These are phyloP conservation scores for Aphanomyces stellatus DNA, from an alignment of 352 stramenopile genomes.

Conservation along the genomic window DNA sequence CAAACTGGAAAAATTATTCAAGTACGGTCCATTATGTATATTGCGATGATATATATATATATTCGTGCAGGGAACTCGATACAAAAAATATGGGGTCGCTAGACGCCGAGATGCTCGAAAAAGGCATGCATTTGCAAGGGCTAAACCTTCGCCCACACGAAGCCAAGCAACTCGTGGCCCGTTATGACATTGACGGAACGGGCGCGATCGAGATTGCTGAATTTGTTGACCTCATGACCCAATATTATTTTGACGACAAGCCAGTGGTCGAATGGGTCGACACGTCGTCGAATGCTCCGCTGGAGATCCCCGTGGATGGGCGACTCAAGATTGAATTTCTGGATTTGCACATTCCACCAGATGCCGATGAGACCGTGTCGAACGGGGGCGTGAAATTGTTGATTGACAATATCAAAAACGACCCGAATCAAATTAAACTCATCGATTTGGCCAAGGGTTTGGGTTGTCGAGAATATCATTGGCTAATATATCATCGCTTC, in stretches of 20 bases:
- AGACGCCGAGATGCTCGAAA: conserved; percentile 40
- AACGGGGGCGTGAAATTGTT: conserved; percentile 51
- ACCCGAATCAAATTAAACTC: conserved; percentile 73
- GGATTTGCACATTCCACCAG: conserved; percentile 58
- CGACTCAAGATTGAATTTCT: conserved; percentile 54
- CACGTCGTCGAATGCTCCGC: conserved; percentile 43
- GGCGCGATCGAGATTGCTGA: conserved; percentile 64
- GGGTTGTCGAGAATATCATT: background rate
- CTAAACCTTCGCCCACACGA: conserved; percentile 49
- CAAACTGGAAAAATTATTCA: conserved; percentile 49
- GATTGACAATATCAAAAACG: conserved; percentile 61
- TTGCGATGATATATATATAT: no score
- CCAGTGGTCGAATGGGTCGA: conserved; percentile 41
- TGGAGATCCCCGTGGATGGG: conserved; percentile 53
- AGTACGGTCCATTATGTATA: no score
- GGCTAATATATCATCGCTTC: no score
- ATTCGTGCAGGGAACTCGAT: background rate
- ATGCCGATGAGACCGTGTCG: conserved; percentile 57
- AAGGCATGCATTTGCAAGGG: conserved; percentile 43
- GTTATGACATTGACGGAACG: conserved; percentile 63
- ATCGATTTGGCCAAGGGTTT: conserved; percentile 46
- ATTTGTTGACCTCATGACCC: conserved; percentile 59
- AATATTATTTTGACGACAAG: conserved; percentile 22
- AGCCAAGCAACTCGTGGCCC: conserved; percentile 39
- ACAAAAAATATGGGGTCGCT: conserved; percentile 31